Percentiles rank a stretch among this genome's conserved stretches.
Evolutionary conservation across 257 asterid genomes (phyloP).

Genomic region (Solanum rostratum): DNA sequence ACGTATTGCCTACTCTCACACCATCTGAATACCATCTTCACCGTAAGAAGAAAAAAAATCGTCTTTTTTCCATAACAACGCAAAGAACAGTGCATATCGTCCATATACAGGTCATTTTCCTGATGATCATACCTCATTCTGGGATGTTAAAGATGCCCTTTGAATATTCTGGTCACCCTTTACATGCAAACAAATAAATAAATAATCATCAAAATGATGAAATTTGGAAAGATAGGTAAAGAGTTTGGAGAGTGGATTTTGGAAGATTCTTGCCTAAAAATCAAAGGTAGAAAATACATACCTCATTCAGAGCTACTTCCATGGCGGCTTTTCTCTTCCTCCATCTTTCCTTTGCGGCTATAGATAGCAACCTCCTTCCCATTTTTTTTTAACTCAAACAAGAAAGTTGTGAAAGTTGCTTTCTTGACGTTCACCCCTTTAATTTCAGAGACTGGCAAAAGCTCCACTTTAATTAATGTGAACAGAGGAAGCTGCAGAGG

Average conservation of each 20-base stretch:
- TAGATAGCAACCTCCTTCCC: not conserved
- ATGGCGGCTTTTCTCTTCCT: not conserved
- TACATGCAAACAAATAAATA: not conserved
- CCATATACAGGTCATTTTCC: not conserved
- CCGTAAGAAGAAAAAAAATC: not conserved
- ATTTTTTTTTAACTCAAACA: not conserved
- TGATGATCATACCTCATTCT: not conserved
- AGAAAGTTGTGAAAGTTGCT: too few species aligned
- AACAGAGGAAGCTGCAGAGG: not conserved
- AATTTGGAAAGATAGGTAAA: not conserved
- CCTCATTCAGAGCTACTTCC: not conserved
- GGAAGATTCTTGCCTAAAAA: not conserved
- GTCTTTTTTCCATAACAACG: not conserved
- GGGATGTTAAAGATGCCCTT: not conserved
- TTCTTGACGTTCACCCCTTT: not conserved
- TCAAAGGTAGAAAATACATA: not conserved
- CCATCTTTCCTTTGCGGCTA: not conserved
- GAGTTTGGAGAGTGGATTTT: not conserved
- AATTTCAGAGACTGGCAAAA: not conserved
- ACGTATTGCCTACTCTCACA: not conserved
- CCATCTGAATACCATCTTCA: not conserved
- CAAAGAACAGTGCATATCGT: not conserved
- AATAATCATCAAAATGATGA: not conserved
- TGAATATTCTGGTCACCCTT: not conserved
- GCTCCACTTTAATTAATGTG: not conserved